phyloP scores from a whole-genome alignment of 805 yeast genomes.

The Saccharomyces kudriavzevii region DNA sequence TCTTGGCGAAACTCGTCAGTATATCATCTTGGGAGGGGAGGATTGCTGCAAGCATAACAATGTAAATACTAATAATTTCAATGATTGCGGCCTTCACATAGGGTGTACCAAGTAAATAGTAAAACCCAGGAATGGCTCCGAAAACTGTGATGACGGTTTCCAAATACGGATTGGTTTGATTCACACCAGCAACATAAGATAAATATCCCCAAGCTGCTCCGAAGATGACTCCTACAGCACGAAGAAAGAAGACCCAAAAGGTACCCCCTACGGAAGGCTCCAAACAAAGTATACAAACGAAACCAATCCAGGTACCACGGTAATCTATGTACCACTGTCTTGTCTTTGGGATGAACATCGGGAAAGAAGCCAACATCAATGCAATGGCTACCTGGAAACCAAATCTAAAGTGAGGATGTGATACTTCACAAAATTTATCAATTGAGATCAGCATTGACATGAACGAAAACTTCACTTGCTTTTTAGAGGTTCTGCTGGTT shows the following conservation, averaged over 20 bases:
- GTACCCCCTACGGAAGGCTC: constrained; percentile 48
- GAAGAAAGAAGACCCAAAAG: constrained; percentile 38
- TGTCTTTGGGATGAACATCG: constrained; percentile 41
- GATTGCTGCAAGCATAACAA: constrained; percentile 40
- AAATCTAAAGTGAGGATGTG: constrained; percentile 35
- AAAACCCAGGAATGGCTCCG: constrained; percentile 41
- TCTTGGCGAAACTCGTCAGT: constrained; percentile 38
- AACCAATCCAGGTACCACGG: constrained; percentile 48
- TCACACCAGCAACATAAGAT: constrained; percentile 38
- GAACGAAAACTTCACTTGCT: not conserved
- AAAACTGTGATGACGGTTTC: constrained; percentile 36
- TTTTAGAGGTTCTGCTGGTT: not conserved
- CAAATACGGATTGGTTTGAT: constrained; percentile 35
- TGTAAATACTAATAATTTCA: constrained; percentile 39
- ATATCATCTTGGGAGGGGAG: constrained; percentile 37
- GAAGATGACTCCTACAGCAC: constrained; percentile 39
- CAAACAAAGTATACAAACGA: constrained; percentile 41
- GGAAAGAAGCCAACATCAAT: constrained; percentile 41
- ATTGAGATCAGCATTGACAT: constrained; percentile 5
- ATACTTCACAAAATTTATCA: constrained; percentile 14
- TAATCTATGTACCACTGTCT: constrained; percentile 42
- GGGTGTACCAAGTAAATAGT: constrained; percentile 38
- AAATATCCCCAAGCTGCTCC: constrained; percentile 46
- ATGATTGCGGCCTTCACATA: constrained; percentile 46
- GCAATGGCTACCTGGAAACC: constrained; percentile 41